These are phyloP conservation scores for Phoma sp. DNA, from an alignment of 2,329 filamentous ascomycete species.

Conservation along the genomic window DNA sequence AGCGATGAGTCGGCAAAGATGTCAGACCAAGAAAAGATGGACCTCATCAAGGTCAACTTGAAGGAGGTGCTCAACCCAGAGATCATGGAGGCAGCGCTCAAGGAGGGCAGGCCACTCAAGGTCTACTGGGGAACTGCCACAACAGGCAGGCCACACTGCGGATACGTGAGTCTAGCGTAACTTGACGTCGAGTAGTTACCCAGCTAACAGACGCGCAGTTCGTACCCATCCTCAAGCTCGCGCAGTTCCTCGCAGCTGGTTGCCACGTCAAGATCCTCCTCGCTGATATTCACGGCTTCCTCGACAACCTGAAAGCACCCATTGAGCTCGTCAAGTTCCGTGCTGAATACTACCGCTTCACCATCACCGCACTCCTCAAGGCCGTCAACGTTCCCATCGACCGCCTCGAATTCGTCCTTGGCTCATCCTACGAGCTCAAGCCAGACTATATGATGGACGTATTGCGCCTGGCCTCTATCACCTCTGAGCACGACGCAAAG, in stretches of 20 bases:
- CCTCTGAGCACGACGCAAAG: slow-evolving; percentile 81
- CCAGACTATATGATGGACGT: slow-evolving; percentile 84
- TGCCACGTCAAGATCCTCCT: slow-evolving; percentile 83
- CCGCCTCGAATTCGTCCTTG: slow-evolving; percentile 82
- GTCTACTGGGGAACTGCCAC: slow-evolving; percentile 91
- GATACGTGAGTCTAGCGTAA: slow-evolving; percentile 62
- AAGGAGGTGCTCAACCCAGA: slow-evolving; percentile 84
- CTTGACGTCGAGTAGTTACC: not conserved
- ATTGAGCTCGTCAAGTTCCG: slow-evolving; percentile 85
- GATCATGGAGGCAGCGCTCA: slow-evolving; percentile 76
- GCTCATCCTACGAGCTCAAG: slow-evolving; percentile 78
- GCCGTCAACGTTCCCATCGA: slow-evolving; percentile 80
- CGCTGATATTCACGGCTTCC: slow-evolving; percentile 70
- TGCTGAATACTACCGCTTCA: slow-evolving; percentile 80
- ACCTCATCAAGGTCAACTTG: slow-evolving; percentile 80
- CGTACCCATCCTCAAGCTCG: slow-evolving; percentile 86
- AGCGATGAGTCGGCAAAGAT: slow-evolving; percentile 39
- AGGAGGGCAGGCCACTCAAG: slow-evolving; percentile 69
- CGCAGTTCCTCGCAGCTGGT: slow-evolving; percentile 82
- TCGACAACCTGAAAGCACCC: slow-evolving; percentile 85
- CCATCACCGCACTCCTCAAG: slow-evolving; percentile 76
- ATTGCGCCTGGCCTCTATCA: slow-evolving; percentile 74
- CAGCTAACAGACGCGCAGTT: slow-evolving; percentile 54
- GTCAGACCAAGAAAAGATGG: slow-evolving; percentile 67
- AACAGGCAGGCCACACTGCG: slow-evolving; percentile 85